Base-by-base conservation (phyloP, 805 yeast species). In the Spathaspora hagerdaliae region DNA sequence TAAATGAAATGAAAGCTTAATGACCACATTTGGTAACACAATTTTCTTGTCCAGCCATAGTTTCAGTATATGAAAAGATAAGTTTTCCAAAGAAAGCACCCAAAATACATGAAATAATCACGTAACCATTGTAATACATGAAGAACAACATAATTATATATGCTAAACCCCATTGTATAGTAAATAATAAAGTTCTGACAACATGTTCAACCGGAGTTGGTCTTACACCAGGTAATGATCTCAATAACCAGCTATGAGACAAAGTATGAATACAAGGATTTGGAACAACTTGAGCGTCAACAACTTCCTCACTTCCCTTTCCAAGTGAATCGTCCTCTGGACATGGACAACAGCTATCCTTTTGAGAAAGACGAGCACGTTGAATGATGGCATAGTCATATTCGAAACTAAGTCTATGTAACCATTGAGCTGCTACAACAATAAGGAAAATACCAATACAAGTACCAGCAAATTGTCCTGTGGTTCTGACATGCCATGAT, bases 111-210 rank as follows among this genome's bases (percentile, higher is more conserved):
- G 81, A 74, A 47, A 83, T 79, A 48, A 82, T 77, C 34, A 83
- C 71, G 57, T 81, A 83, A 12, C 88, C 88, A 55, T 83, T 83
- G 67, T 80, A 83, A 68, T 83, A 82, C 89, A 84, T 83, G 68
- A 82, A 83, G 54, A 84, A 64, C 67, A 84, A 72, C 86, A 83
- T 84, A 56, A 83, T 77, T 42, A 83, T 60, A 60, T 83, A 83
- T 3, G 83, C 77, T 12, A 78, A 71, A 2, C 83, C 83, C 79
- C 85, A 81, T 58, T 82, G 83, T 27, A 79, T 56, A 1, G 81
- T 75, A 59, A 75, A 83, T 32, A 82, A 52, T 2, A 67, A 42
- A 0, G 79, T 64, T 48, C 84, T 71, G 12, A 77, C 53, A 4
- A 77, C 8, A 55, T 83, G 88, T 51, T 80, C 81, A n/a, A 65